Base-by-base conservation (phyloP, 2,329 filamentous ascomycete genomes). In the Alternaria brassicicola region DNA sequence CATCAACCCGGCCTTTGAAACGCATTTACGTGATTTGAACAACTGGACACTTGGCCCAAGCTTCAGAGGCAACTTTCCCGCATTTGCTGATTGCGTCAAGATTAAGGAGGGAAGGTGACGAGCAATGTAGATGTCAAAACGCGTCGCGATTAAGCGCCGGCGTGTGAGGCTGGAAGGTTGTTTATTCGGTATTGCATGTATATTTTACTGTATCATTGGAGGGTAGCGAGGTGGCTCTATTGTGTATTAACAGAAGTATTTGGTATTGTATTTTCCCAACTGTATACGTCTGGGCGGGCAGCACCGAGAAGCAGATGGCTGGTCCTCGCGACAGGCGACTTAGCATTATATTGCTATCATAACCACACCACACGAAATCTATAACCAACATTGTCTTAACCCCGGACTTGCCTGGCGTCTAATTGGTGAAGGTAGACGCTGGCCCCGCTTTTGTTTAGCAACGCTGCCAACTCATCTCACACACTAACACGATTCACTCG, bases 1-100 rank as follows among this genome's bases (percentile, higher is more conserved):
- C 63, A 92, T 97, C 62, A 96, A 95, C 64, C 92, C 92, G 0
- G 90, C 92, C 0, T 97, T 96, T 74, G 91, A 96, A 78, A 83
- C 87, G 35, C 93, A 97, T 74, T 72, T 97, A 47, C 79, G 89
- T 3, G 84, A 90, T 41, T 72, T 93, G 36, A 85, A 88, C 58
- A 96, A 96, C 70, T 97, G 93, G 93, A 89, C 86, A 57, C 72
- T 97, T 2, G 92, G 92, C 0, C 83, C 85, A 5, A 81, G 82
- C 2, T 95, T 95, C 75, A 83, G 84, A 21, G 82, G 84, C 60
- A 81, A 84, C 0, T 92, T 89, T 67, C 91, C 92, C 0, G 74
- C 73, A 8, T 72, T 90, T 58, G 68, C 67, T 2, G 64, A 67
- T 50, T 59, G 61, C 6, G 74, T 78, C 1, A 73, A 70, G 59